Evolutionary conservation across 108 stramenopile genomes (phyloP), one percentile per base, ranked within the genome.

Genomic region (Cyclostephanos invisitatus): DNA sequence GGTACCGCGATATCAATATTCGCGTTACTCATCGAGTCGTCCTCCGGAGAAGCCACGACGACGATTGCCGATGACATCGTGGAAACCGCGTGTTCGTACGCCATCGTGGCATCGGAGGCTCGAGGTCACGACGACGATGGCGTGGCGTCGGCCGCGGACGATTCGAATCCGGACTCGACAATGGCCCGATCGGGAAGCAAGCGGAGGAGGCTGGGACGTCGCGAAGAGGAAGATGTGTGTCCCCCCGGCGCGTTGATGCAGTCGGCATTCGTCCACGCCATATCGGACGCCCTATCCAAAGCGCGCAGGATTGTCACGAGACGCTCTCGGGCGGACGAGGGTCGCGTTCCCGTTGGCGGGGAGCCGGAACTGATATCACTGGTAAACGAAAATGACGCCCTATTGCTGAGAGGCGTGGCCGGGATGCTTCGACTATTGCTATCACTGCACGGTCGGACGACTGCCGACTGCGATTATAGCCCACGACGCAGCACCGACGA

Each of bases 341-440:
- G n/a, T 59, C 60, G 47, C 27, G 7, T 65, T 18, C 29, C 47
- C 21, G 12, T 27, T 9, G 21, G 49, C 22, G 60, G 29, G 37
- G 69, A 63, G 7, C 14, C 68, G 2, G 48, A 51, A 28, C 9
- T 78, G 44, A 22, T 53, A 36, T 48, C 71, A 11, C 22, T 66
- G n/a, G 64, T 79, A n/a, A 21, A 56, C 21, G 61, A 62, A 27
- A 46, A 64, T 20, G 78, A 79, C 63, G n/a, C 64, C 17, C 20
- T 24, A 12, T 11, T 46, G 18, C 61, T 79, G 4, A 53, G 64
- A 24, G 24, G 48, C 32, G 53, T 79, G 32, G 11, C 78, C 11
- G 78, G 67, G 5, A 54, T 67, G 18, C 53, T 79, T 56, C 67
- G 71, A 42, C 62, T 79, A 25, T 57, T 79, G 46, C 14, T 72